Percentiles rank a stretch among this genome's conserved stretches.
phyloP scores from a whole-genome alignment of 2,329 filamentous ascomycete genomes.

The Botryotinia calthae region DNA sequence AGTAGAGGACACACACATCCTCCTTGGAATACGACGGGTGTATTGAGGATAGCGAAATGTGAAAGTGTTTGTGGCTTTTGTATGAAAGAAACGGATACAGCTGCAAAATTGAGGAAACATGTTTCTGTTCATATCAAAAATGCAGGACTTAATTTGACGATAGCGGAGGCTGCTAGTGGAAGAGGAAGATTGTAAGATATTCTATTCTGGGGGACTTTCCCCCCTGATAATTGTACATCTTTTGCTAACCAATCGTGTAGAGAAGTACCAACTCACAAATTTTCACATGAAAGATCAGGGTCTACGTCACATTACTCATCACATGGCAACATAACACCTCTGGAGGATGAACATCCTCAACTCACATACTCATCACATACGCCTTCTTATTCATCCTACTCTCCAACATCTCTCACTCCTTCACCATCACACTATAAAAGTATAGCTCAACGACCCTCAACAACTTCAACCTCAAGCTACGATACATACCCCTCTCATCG shows the following conservation, averaged over 20 bases:
- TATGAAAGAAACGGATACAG: conserved; percentile 37
- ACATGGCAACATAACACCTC: background rate
- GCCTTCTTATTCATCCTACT: background rate
- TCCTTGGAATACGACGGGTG: conserved; percentile 34
- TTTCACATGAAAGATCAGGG: conserved; percentile 12
- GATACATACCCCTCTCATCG: conserved; percentile 23
- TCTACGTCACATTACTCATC: background rate
- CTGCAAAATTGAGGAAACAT: conserved; percentile 37
- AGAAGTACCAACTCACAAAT: background rate
- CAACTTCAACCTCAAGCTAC: conserved; percentile 10
- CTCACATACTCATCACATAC: conserved; percentile 6
- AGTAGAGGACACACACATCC: conserved; percentile 36
- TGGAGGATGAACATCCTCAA: conserved; percentile 3
- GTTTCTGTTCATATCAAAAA: conserved; percentile 38
- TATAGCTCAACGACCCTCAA: conserved; percentile 24
- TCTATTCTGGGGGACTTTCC: background rate
- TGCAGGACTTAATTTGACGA: conserved; percentile 32
- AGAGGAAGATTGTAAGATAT: conserved; percentile 33
- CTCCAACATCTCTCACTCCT: background rate
- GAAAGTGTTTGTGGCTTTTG: conserved; percentile 37
- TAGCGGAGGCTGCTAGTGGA: conserved; percentile 35
- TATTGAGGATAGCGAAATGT: conserved; percentile 35
- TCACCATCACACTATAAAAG: conserved; percentile 9
- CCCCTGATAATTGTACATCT: background rate
- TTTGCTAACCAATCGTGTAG: background rate